Base-by-base conservation (phyloP, 1,139 yeast species). In the Nadsonia commutata region DNA sequence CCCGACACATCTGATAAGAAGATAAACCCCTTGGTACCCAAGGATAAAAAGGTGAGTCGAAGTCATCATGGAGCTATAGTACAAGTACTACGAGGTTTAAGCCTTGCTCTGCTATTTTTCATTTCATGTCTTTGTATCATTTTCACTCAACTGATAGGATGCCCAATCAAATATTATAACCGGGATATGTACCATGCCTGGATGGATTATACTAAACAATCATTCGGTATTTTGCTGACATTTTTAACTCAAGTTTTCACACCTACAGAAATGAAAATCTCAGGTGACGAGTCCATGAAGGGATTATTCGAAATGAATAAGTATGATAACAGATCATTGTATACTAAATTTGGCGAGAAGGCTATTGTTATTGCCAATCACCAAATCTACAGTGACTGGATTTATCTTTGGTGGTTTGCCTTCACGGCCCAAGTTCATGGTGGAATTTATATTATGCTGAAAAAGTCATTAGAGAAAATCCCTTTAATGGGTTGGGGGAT, bases 371-470 rank as follows among this genome's bases (percentile, higher is more conserved):
- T 84, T 36, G 75, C 93, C 18, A 90, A 90, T 58, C 98, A 90
- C 61, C 97, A 88, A 62, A 79, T 88, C 19, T 88, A 90, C 58
- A 78, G 94, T 3, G 99, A 90, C 60, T 90, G 99, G 99, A 71
- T 84, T 18, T 86, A 76, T 55, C 57, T 86, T 45, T 90, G 99
- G 99, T 90, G 85, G 76, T 53, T 84, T 23, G 68, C 85, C 1
- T 82, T 84, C 57, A 71, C 88, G 2, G 74, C 85, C 5, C 62
- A 70, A 23, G 62, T 80, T 43, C 74, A 77, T 8, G 82, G 83
- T 13, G 73, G 76, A 48, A 66, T 80, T 17, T 75, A 76, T 45
- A 83, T 82, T 52, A 76, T 88, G 51, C 70, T 90, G 56, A 80
- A 90, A 60, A 82, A 81, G 52, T 88, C 94, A 21, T 64, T 90